Conservation (phyloP, 2,329 filamentous ascomycete species). For the Didymella pomorum region DNA sequence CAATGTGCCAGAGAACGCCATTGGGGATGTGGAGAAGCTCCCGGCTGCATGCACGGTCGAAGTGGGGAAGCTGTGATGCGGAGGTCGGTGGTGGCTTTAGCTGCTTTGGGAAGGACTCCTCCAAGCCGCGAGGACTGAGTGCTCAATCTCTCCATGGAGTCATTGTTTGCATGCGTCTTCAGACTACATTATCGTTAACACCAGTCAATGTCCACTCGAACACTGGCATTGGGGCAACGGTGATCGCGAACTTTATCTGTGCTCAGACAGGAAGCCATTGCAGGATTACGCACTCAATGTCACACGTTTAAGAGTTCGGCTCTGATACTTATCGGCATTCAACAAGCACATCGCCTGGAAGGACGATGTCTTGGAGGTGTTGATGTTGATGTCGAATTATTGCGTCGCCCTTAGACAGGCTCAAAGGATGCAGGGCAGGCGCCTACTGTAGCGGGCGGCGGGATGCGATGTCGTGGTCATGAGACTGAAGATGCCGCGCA, state of each 20-base stretch:
- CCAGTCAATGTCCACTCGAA: not conserved
- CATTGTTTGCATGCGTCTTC: not conserved
- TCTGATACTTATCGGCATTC: not conserved
- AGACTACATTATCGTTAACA: not conserved
- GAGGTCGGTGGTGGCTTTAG: slow-evolving; percentile 31
- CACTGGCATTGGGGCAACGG: no score
- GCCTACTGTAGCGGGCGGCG: slow-evolving; percentile 13
- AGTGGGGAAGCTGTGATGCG: slow-evolving; percentile 19
- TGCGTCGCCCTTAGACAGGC: not conserved
- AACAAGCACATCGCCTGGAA: not conserved
- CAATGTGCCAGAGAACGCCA: slow-evolving; percentile 41
- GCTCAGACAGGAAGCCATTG: not conserved
- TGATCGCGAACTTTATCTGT: not conserved
- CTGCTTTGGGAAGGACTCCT: slow-evolving; percentile 19
- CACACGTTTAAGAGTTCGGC: not conserved
- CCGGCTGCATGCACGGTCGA: slow-evolving; percentile 2
- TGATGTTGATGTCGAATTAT: not conserved
- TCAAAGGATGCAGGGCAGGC: not conserved
- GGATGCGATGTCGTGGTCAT: slow-evolving; percentile 42
- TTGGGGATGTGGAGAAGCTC: slow-evolving; percentile 21
- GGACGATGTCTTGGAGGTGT: not conserved
- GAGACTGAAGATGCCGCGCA: slow-evolving; percentile 57
- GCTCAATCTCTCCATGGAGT: not conserved
- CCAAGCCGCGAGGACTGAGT: no score
- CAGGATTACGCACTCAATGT: not conserved